Conservation (phyloP, 345 rosid genomes). For the Salix purpurea region DNA sequence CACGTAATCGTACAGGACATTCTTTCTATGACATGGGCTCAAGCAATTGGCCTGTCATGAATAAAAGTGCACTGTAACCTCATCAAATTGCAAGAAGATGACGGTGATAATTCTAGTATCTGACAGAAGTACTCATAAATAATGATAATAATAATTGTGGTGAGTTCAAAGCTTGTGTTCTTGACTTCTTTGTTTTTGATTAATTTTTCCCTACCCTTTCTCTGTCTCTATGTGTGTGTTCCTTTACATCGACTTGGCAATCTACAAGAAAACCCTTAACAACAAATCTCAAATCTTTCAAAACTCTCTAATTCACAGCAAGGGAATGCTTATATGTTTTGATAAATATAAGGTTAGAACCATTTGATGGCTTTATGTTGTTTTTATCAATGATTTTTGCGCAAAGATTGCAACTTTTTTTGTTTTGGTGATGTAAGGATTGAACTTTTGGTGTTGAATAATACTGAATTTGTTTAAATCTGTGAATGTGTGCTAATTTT, state of each 20-base stretch:
- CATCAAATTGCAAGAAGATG: background rate
- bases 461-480: background rate
- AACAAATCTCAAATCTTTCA: background rate
- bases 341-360: background rate
- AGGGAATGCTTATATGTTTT: background rate
- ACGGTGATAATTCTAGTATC: background rate
- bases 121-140: too few species aligned
- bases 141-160: background rate
- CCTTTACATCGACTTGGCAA: background rate
- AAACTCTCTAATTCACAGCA: background rate
- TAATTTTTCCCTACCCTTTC: background rate
- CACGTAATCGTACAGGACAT: background rate
- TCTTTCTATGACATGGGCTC: background rate
- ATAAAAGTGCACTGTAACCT: background rate
- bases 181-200: background rate
- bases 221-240: background rate
- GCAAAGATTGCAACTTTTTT: background rate
- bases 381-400: background rate
- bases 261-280: background rate
- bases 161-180: background rate
- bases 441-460: background rate
- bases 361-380: background rate
- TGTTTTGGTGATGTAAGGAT: background rate
- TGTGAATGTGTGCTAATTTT: background rate
- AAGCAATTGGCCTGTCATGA: background rate